Percentiles rank a stretch among this genome's conserved stretches.
Evolutionary conservation across 73 alveolate genomes (phyloP).

Genomic region (Blepharisma stoltei): DNA sequence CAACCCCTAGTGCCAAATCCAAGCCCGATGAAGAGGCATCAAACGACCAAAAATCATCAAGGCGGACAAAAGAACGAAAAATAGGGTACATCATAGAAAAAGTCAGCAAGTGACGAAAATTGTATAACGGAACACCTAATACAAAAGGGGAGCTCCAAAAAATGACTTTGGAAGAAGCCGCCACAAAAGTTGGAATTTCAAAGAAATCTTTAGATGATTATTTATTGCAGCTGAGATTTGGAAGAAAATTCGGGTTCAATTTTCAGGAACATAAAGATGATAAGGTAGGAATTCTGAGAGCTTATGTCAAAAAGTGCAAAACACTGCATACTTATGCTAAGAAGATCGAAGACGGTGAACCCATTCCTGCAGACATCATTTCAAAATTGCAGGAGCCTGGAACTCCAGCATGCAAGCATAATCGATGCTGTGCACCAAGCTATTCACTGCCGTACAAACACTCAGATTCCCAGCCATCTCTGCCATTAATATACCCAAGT

Average conservation of each 20-base stretch:
- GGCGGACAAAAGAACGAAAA: conserved; percentile 95
- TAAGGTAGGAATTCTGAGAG: conserved; percentile 92
- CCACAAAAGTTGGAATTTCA: conserved; percentile 78
- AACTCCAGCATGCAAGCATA: conserved; percentile 29
- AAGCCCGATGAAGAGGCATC: conserved; percentile 13
- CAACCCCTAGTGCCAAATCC: neutral
- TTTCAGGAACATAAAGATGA: conserved; percentile 95
- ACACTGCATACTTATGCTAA: neutral
- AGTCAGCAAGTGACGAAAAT: conserved; percentile 94
- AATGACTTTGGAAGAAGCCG: conserved; percentile 91
- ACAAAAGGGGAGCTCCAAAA: conserved; percentile 54
- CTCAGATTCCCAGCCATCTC: too few species aligned
- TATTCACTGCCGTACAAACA: conserved; percentile 14
- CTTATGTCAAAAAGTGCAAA: conserved; percentile 81
- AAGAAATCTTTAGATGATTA: conserved; percentile 94
- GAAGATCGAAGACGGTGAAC: conserved; percentile 27
- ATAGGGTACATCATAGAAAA: conserved; percentile 94
- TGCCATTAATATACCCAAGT: too few species aligned
- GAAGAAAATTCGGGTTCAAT: conserved; percentile 91
- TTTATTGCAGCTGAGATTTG: conserved; percentile 74
- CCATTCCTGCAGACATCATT: conserved; percentile 25
- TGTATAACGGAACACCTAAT: conserved; percentile 88
- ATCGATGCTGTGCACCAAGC: conserved; percentile 27
- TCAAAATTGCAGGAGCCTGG: conserved; percentile 27
- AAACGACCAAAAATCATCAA: conserved; percentile 2